Percentiles rank a stretch among this genome's conserved stretches.
Evolutionary conservation across 2,329 filamentous ascomycete genomes (phyloP).

Genomic region (Hypoxylon sp.): DNA sequence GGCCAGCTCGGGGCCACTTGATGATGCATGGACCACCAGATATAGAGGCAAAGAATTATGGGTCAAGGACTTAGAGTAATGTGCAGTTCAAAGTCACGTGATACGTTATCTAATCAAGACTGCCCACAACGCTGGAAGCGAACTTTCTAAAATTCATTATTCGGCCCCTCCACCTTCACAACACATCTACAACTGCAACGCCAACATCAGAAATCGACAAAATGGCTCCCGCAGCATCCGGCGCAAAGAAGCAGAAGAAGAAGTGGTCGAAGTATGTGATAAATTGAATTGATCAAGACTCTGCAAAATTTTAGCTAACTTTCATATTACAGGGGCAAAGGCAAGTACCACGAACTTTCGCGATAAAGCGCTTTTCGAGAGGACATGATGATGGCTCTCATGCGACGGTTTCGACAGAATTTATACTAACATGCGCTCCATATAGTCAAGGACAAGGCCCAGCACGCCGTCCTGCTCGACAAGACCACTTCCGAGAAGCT

Average conservation of each 20-base stretch:
- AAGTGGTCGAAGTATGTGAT: slow-evolving; percentile 79
- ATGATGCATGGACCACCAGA: background rate
- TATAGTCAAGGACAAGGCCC: slow-evolving; percentile 99
- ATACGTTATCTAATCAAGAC: slow-evolving; percentile 35
- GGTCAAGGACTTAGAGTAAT: background rate
- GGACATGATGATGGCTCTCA: slow-evolving; percentile 29
- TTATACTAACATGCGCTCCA: slow-evolving; percentile 43
- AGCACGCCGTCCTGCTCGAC: slow-evolving; percentile 99
- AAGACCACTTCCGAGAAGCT: slow-evolving; percentile 98
- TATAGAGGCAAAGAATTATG: background rate
- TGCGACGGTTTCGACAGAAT: slow-evolving; percentile 18
- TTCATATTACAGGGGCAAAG: slow-evolving; percentile 52
- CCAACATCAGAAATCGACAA: slow-evolving; percentile 57
- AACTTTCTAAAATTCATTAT: slow-evolving; percentile 53
- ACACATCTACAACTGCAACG: slow-evolving; percentile 49
- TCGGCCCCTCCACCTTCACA: slow-evolving; percentile 50
- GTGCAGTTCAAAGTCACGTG: slow-evolving; percentile 47
- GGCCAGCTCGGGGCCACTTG: too few species aligned
- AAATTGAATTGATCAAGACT: slow-evolving; percentile 38
- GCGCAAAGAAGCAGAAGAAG: slow-evolving; percentile 87
- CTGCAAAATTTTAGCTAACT: slow-evolving; percentile 40
- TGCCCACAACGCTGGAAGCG: slow-evolving; percentile 52
- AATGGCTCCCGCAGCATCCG: slow-evolving; percentile 68
- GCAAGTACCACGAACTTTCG: slow-evolving; percentile 48
- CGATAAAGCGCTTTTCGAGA: slow-evolving; percentile 26